Evolutionary conservation across 345 rosid genomes (phyloP).

Genomic region (Dipteronia sinensis): DNA sequence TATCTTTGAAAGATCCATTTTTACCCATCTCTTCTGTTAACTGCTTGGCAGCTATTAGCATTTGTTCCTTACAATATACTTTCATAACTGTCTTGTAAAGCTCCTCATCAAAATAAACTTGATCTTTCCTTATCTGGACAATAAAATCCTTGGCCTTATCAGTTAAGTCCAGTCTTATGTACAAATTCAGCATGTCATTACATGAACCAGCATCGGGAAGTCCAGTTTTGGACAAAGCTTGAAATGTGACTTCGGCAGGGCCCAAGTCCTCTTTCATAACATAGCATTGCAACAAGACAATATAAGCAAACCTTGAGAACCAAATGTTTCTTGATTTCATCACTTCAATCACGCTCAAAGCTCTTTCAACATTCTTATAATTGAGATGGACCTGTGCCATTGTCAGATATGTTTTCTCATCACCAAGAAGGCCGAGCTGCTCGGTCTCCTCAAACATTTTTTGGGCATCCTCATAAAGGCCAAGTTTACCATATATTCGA

Average conservation of each 20-base stretch:
- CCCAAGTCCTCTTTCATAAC: slow-evolving; percentile 60
- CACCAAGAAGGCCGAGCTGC: slow-evolving; percentile 59
- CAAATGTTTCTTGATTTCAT: slow-evolving; percentile 72
- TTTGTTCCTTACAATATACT: slow-evolving; percentile 64
- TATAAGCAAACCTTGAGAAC: slow-evolving; percentile 79
- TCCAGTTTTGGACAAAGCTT: slow-evolving; percentile 63
- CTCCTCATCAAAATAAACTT: slow-evolving; percentile 54
- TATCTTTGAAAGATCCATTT: slow-evolving; percentile 38
- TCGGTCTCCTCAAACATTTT: slow-evolving; percentile 65
- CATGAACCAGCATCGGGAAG: slow-evolving; percentile 80
- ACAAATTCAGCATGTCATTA: slow-evolving; percentile 74
- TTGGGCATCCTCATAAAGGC: slow-evolving; percentile 77
- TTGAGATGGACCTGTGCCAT: slow-evolving; percentile 88
- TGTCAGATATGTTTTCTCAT: slow-evolving; percentile 86
- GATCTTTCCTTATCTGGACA: slow-evolving; percentile 51
- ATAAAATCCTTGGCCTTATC: slow-evolving; percentile 63
- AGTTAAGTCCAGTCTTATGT: slow-evolving; percentile 46
- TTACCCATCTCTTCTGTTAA: slow-evolving; percentile 51
- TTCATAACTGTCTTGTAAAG: slow-evolving; percentile 57
- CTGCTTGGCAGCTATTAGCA: slow-evolving; percentile 52
- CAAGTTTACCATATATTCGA: slow-evolving; percentile 89
- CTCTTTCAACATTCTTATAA: slow-evolving; percentile 65
- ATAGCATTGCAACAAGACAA: slow-evolving; percentile 79
- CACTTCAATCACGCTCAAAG: slow-evolving; percentile 54
- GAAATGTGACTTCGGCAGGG: slow-evolving; percentile 76